Evolutionary conservation across 345 rosid genomes (phyloP), one percentile per base, ranked within the genome.

Genomic region (Acer yangbiense): DNA sequence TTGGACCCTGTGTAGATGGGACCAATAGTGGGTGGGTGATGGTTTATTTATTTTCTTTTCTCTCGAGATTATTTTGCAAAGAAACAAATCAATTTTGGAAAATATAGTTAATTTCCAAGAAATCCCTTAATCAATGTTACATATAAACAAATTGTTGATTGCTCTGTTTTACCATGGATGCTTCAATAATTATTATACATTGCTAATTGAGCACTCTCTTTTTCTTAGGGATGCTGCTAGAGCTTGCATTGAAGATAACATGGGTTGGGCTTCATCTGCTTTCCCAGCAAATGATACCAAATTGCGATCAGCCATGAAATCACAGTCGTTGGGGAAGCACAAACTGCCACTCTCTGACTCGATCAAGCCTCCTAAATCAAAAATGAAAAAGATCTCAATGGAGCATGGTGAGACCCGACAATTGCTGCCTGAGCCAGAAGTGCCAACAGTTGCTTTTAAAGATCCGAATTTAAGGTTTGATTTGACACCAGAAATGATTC

Each of bases 311-410:
- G 83, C 83, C 46, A 54, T 75, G 16, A 92, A 90, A 80, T 70
- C 78, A 43, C 90, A 79, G 78, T 72, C 86, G 69, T 79, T 89
- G 82, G 99, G 98, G 60, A 97, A 97, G 88, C 97, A 94, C 85
- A 97, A 88, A 78, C 91, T 86, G 21, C 27, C 86, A 0, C 69
- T 72, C 54, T 73, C 89, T 1, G 97, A 94, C 71, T 69, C 91
- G 25, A 41, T 69, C 60, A 94, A 85, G 89, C 87, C 90, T 58
- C 65, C 90, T 46, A 90, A 90, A 79, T 85, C 87, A 52, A 97
- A 94, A 82, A 68, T 76, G 63, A 90, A 89, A 72, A 94, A 81
- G 85, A 85, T 90, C 74, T 80, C 83, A 72, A 23, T 32, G 14
- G 94, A 87, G 74, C 88, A 79, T 43, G 78, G 80, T 75, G 89